These are phyloP conservation scores for Larix kaempferi DNA, from an alignment of 75 land plant genomes.

Conservation along the genomic window DNA sequence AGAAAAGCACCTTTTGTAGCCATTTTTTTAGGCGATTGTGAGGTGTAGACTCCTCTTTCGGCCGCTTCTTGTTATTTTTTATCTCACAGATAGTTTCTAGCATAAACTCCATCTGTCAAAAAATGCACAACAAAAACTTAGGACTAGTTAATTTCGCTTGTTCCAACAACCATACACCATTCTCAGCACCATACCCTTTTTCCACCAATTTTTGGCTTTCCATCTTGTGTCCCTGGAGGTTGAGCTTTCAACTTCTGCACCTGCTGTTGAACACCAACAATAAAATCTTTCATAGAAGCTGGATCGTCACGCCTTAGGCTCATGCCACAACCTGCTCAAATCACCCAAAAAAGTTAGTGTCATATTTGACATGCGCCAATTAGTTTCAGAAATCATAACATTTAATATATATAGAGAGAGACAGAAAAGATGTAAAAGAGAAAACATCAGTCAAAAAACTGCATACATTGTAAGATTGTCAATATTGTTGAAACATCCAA, in stretches of 20 bases:
- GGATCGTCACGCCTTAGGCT: slow-evolving; percentile 89
- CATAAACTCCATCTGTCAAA: slow-evolving; percentile 92
- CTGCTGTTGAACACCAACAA: slow-evolving; percentile 66
- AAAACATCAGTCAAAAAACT: slow-evolving; percentile 1
- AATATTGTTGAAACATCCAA: slow-evolving; percentile 88
- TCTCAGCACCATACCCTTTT: slow-evolving; percentile 57
- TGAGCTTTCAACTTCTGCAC: slow-evolving; percentile 63
- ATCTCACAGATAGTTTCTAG: slow-evolving; percentile 92
- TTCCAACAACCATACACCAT: neutral
- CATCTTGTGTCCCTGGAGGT: slow-evolving; percentile 34
- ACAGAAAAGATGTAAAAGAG: neutral
- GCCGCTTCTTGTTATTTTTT: slow-evolving; percentile 84
- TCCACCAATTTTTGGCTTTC: slow-evolving; percentile 29
- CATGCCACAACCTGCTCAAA: slow-evolving; percentile 83
- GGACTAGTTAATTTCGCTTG: neutral
- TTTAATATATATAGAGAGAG: neutral
- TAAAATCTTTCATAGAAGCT: slow-evolving; percentile 79
- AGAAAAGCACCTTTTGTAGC: slow-evolving; percentile 78
- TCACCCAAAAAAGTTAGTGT: neutral
- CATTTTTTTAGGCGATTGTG: slow-evolving; percentile 87
- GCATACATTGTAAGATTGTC: slow-evolving; percentile 75
- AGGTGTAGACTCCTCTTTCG: slow-evolving; percentile 67
- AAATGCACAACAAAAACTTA: neutral
- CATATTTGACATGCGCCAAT: slow-evolving; percentile 2
- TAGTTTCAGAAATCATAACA: neutral